These are phyloP conservation scores for Moesziomyces sp. DNA, from an alignment of 1,284 basidiomycete genomes.

Conservation along the genomic window DNA sequence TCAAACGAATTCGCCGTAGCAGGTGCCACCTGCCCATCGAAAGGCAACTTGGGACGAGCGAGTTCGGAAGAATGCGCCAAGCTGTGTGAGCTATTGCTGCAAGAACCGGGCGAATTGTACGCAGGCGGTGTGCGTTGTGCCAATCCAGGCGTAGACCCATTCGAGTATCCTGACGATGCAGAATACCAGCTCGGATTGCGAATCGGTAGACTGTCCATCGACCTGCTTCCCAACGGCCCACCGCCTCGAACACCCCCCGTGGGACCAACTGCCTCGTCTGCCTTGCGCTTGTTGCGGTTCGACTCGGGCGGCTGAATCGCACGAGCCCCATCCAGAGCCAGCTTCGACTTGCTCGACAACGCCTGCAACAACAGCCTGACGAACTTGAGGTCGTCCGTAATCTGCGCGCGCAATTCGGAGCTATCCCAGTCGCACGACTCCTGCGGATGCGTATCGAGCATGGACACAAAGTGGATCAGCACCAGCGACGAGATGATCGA, in stretches of 20 bases:
- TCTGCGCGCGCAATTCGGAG: constrained; percentile 49
- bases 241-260: constrained; percentile 13
- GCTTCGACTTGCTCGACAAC: constrained; percentile 47
- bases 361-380: constrained; percentile 55
- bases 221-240: constrained; percentile 28
- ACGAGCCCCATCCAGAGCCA: constrained; percentile 50
- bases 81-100: constrained; percentile 40
- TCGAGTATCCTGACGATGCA: constrained; percentile 34
- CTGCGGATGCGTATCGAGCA: constrained; percentile 55
- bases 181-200: constrained; percentile 42
- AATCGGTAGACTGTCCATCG: constrained; percentile 29
- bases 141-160: constrained; percentile 24
- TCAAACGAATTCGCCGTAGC: constrained; percentile 44
- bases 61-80: constrained; percentile 34
- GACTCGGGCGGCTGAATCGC: constrained; percentile 54
- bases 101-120: constrained; percentile 39
- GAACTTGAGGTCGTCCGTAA: constrained; percentile 59
- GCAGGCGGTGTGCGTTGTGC: constrained; percentile 31
- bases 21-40: constrained; percentile 30
- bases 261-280: constrained; percentile 15
- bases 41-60: constrained; percentile 26
- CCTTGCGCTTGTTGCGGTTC: constrained; percentile 40
- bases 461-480: constrained; percentile 56
- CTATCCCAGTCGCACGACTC: constrained; percentile 50
- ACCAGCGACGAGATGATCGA: constrained; percentile 54